A percentile compares a stretch with the other conserved stretches of the same genome.
These are phyloP conservation scores for Russula sp. DNA, from an alignment of 768 basidiomycete genomes.

Conservation along the genomic window DNA sequence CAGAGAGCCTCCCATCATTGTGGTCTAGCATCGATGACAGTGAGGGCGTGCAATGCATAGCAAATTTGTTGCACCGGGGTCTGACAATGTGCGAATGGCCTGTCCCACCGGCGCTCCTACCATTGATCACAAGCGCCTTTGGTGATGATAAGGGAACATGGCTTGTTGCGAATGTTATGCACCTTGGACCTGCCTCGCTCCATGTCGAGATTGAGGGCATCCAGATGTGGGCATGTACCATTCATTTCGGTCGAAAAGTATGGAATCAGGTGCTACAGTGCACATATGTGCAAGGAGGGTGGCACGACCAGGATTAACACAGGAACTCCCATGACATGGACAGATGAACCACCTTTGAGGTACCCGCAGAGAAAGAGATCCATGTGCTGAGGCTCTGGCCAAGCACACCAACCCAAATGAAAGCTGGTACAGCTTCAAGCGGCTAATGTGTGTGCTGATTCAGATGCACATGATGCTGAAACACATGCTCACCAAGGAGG, in stretches of 20 bases:
- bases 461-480: constrained; percentile 87
- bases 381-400: constrained; percentile 34
- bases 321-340: constrained; percentile 6
- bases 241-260: constrained; percentile 53
- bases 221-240: constrained; percentile 65
- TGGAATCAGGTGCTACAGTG: constrained; percentile 16
- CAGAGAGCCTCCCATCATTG: constrained; percentile 55
- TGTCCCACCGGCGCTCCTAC: constrained; percentile 37
- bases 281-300: not conserved
- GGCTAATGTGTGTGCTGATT: constrained; percentile 92
- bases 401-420: constrained; percentile 67
- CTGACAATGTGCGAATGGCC: constrained; percentile 52
- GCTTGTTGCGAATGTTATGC: constrained; percentile 45
- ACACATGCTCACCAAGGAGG: constrained; percentile 77
- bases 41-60: constrained; percentile 33
- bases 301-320: not conserved
- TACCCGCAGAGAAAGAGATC: constrained; percentile 17
- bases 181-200: constrained; percentile 46
- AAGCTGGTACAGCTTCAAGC: constrained; percentile 87
- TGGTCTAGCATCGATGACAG: constrained; percentile 36
- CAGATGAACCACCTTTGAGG: constrained; percentile 17
- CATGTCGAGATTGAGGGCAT: constrained; percentile 49
- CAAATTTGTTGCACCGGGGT: constrained; percentile 35
- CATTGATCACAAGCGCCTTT: constrained; percentile 39
- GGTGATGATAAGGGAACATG: constrained; percentile 34